A percentile compares a stretch with the other conserved stretches of the same genome.
Conservation (phyloP, 306 rosid genomes). For the Trichosanthes cucumerina region DNA sequence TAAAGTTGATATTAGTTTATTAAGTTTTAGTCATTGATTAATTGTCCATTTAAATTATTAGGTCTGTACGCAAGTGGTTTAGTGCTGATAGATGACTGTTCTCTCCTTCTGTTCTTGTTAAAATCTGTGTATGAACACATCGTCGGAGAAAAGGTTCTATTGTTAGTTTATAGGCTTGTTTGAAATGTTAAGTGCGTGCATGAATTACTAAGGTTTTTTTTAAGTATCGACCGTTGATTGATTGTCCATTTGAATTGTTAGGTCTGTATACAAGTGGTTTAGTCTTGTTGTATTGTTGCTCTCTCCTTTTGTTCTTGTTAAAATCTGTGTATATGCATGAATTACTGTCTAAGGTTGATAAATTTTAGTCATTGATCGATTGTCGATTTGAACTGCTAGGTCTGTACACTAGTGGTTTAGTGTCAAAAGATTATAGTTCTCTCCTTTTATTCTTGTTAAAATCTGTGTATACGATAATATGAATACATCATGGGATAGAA, state of each 20-base stretch:
- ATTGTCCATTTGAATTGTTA: not conserved
- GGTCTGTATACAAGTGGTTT: not conserved
- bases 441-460: not conserved
- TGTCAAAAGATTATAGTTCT: not conserved
- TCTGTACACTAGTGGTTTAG: not conserved
- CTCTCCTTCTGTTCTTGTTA: not conserved
- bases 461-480: not conserved
- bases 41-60: not conserved
- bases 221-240: not conserved
- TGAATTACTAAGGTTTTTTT: not conserved
- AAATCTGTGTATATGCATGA: not conserved
- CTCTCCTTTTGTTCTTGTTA: not conserved
- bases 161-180: not conserved
- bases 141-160: not conserved
- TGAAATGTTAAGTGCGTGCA: not conserved
- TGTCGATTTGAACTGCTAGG: not conserved
- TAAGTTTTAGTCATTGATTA: not conserved
- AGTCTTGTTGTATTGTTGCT: not conserved
- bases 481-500: not conserved
- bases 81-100: not conserved
- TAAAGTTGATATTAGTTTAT: not conserved
- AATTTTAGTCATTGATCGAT: not conserved
- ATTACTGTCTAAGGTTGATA: not conserved
- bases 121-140: not conserved
- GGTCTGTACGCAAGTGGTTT: not conserved